These are phyloP conservation scores for Thermochaetoides thermophila DNA, from an alignment of 495 filamentous ascomycete species.

Conservation along the genomic window DNA sequence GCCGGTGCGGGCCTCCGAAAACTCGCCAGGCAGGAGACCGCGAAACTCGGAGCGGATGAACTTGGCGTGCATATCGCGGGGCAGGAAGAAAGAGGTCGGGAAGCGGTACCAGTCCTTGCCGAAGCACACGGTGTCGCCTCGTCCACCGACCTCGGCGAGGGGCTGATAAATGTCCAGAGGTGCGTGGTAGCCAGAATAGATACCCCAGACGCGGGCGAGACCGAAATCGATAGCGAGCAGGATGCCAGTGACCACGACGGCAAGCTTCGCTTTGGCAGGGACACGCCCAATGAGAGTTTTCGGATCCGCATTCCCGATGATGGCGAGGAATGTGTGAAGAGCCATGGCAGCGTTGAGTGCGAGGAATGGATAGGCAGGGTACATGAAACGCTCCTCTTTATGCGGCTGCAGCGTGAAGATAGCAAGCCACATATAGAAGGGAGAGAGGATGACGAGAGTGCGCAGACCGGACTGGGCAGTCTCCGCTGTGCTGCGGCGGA, in stretches of 20 bases:
- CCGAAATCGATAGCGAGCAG: conserved; percentile 49
- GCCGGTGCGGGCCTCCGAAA: conserved; percentile 49
- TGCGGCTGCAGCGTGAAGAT: conserved; percentile 89
- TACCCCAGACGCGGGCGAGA: conserved; percentile 60
- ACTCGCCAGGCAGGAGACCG: conserved; percentile 84
- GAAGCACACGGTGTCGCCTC: conserved; percentile 65
- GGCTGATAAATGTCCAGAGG: conserved; percentile 60
- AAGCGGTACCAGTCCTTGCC: conserved; percentile 99
- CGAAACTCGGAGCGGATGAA: conserved; percentile 83
- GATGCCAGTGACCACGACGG: conserved; percentile 35
- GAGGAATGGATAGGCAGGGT: conserved; percentile 82
- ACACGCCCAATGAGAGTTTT: conserved; percentile 50
- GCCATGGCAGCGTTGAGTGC: conserved; percentile 84
- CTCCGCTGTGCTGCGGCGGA: conserved; percentile 19
- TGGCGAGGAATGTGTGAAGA: conserved; percentile 59
- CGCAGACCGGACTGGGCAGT: conserved; percentile 41
- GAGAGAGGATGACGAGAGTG: conserved; percentile 58
- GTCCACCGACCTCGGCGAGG: conserved; percentile 32
- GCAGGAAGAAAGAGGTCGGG: conserved; percentile 83
- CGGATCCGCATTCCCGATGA: conserved; percentile 53
- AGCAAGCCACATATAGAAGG: conserved; percentile 87
- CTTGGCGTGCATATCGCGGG: conserved; percentile 60
- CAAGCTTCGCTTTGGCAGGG: conserved; percentile 53
- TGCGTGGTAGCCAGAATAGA: conserved; percentile 71
- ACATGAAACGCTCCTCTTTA: conserved; percentile 99